Base-by-base conservation (phyloP, 1,139 yeast genomes). In the Candida sojae region DNA sequence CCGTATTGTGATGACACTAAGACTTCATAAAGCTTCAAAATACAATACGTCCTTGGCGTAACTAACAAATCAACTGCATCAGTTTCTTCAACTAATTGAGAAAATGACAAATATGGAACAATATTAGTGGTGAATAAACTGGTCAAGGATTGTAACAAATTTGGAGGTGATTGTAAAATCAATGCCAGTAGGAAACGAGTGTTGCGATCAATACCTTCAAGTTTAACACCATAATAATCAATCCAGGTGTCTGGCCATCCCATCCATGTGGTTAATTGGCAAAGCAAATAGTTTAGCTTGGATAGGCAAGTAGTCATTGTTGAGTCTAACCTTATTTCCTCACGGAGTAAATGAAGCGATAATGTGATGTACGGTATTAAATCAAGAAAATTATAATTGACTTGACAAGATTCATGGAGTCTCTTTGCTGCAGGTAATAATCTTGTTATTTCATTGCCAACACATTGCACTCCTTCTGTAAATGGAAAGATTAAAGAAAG, bases 171-270 rank as follows among this genome's bases (percentile, higher is more conserved):
- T 1, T 70, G 66, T 9, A 80, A 52, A 8, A 79, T 69, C 44
- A 75, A 75, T 4, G 73, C 71, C 63, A 72, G 78, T 1, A 76
- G 59, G 42, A 82, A 70, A 44, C 59, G 56, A 3, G 58, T 52
- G 12, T 58, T 60, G 40, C 50, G 50, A 53, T 71, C 76, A 8
- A 70, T 57, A 1, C 39, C 37, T 2, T 42, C 44, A 0, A 46
- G 36, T 33, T 67, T 70, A 6, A 69, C 56, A 62, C 64, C 70
- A 59, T 89, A 88, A 58, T 83, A 84, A 2, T 64, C 61, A 13
- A 67, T 62, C 97, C 97, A 91, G 0, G 61, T 51, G 0, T 73
- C 79, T 3, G 85, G 80, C 97, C 97, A 90, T 1, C 87, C 84
- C 80, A 86, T 81, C 84, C 90, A 81, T 9, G 68, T 54, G 0